Base-by-base conservation (phyloP, 2,329 filamentous ascomycete species). In the Bipolaris zeicola region DNA sequence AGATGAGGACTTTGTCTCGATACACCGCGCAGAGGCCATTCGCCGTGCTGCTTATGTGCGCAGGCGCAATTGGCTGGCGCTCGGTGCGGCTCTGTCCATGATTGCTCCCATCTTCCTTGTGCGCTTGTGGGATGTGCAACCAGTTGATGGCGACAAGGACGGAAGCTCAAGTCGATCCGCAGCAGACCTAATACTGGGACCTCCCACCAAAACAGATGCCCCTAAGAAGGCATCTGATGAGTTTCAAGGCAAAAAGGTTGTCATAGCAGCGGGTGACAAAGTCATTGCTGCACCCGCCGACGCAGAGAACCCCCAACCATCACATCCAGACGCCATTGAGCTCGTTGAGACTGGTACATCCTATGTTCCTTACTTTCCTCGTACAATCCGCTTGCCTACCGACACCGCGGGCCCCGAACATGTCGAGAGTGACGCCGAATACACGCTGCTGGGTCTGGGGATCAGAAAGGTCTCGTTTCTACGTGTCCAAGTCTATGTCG, bases 381-480 rank as follows among this genome's bases (percentile, higher is more conserved):
- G 88, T 53, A 87, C 83, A 2, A 84, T 96, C 52, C 80, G 83
- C 14, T 77, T 96, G 1, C 85, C 87, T 8, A 74, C 80, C 6
- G 73, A 77, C 8, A 51, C 70, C 28, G 33, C 62, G 1, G 67
- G 65, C 8, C 65, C 69, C 3, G 69, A 69, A 45, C 56, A 50
- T 16, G 44, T 68, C 7, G 39, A 47, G 38, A 66, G 57, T 39
- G 72, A 75, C 13, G 76, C 77, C n/a, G 83, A 96, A 68, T 98
- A 97, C 75, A 93, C 92, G 20, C 83, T 98, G 0, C 84, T 98
- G 6, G 95, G 95, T 0, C 79, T 97, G 5, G 95, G 95, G 16
- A 88, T 96, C 61, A 86, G 95, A 52, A 92, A 89, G 1, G 95
- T 99, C 31, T 96, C 90, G 22, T 96, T 98, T 76, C 79, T 98